Percentiles rank a stretch among this genome's conserved stretches.
Evolutionary conservation across 371 early-diverging fungal species (phyloP).

Genomic region (Sporodiniella umbellata): DNA sequence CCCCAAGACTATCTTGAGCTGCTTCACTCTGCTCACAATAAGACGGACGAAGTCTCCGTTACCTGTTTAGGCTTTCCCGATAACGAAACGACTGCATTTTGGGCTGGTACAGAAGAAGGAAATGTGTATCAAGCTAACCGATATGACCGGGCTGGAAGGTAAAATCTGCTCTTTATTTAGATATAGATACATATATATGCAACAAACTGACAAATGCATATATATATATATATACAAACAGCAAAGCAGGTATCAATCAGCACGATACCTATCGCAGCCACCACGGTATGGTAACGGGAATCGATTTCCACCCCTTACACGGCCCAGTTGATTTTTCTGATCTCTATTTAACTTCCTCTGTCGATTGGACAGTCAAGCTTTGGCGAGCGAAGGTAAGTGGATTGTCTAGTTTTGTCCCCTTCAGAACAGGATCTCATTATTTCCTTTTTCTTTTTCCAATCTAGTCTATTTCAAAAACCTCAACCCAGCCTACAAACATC

Average conservation of each 20-base stretch:
- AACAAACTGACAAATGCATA: too few relatives aligned
- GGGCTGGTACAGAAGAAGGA: slow-evolving; percentile 97
- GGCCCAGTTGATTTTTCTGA: slow-evolving; percentile 87
- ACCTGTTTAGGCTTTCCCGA: slow-evolving; percentile 88
- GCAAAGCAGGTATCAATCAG: slow-evolving; percentile 92
- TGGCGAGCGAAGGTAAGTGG: slow-evolving; percentile 85
- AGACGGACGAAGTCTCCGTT: slow-evolving; percentile 91
- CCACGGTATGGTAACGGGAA: slow-evolving; percentile 84
- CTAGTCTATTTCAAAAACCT: slow-evolving; percentile 62
- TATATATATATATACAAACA: slow-evolving; percentile 18
- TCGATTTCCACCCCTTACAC: slow-evolving; percentile 86
- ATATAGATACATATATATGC: neutral
- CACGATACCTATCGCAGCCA: slow-evolving; percentile 86
- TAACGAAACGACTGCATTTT: slow-evolving; percentile 89
- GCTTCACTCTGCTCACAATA: slow-evolving; percentile 69
- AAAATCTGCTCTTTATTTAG: too few relatives aligned
- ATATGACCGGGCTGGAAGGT: slow-evolving; percentile 90
- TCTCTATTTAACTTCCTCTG: slow-evolving; percentile 83
- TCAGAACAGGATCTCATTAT: too few relatives aligned
- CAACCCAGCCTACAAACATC: slow-evolving; percentile 55
- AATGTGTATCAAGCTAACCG: slow-evolving; percentile 88
- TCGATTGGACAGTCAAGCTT: slow-evolving; percentile 95
- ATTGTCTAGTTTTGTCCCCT: too few relatives aligned
- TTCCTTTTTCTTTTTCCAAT: too few relatives aligned
- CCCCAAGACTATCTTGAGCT: slow-evolving; percentile 88